A percentile compares a stretch with the other conserved stretches of the same genome.
phyloP scores from a whole-genome alignment of 2,329 filamentous ascomycete species.

The Trichoderma asperellum region DNA sequence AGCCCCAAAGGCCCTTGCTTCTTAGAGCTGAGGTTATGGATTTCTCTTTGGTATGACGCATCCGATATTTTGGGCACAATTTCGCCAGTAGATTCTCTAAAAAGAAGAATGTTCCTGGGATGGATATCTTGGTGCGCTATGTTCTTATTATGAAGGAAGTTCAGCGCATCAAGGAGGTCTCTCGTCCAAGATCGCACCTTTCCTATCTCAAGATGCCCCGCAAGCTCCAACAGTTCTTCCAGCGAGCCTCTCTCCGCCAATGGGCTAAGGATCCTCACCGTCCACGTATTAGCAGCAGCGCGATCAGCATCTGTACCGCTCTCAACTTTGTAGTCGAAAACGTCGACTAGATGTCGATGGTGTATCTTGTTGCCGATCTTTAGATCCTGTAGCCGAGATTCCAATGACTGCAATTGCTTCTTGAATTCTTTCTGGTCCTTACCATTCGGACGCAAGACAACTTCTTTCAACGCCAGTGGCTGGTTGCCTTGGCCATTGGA shows the following conservation, averaged over 20 bases:
- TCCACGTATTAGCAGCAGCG: conserved; percentile 58
- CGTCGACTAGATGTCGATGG: conserved; percentile 75
- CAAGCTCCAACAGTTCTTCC: conserved; percentile 77
- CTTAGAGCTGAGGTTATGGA: conserved; percentile 63
- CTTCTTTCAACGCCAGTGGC: conserved; percentile 75
- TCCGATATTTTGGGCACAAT: conserved; percentile 76
- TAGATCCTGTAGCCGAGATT: conserved; percentile 74
- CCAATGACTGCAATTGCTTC: conserved; percentile 74
- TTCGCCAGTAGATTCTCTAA: conserved; percentile 68
- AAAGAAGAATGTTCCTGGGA: conserved; percentile 76
- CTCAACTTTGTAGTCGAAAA: conserved; percentile 83
- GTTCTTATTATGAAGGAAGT: conserved; percentile 83
- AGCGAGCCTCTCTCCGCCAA: conserved; percentile 82
- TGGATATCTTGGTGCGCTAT: conserved; percentile 85
- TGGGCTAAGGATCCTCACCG: conserved; percentile 74
- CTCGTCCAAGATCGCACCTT: conserved; percentile 89
- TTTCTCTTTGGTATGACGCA: conserved; percentile 68
- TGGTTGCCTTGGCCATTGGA: conserved; percentile 58
- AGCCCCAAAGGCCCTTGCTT: conserved; percentile 58
- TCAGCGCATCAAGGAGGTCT: conserved; percentile 84
- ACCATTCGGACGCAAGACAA: conserved; percentile 59
- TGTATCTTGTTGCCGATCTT: conserved; percentile 73
- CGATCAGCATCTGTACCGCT: conserved; percentile 50
- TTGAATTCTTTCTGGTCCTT: conserved; percentile 69
- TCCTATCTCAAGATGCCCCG: conserved; percentile 71